Percentiles rank a stretch among this genome's conserved stretches.
Evolutionary conservation across 805 yeast genomes (phyloP).

Genomic region (Metschnikowia drakensbergensis): DNA sequence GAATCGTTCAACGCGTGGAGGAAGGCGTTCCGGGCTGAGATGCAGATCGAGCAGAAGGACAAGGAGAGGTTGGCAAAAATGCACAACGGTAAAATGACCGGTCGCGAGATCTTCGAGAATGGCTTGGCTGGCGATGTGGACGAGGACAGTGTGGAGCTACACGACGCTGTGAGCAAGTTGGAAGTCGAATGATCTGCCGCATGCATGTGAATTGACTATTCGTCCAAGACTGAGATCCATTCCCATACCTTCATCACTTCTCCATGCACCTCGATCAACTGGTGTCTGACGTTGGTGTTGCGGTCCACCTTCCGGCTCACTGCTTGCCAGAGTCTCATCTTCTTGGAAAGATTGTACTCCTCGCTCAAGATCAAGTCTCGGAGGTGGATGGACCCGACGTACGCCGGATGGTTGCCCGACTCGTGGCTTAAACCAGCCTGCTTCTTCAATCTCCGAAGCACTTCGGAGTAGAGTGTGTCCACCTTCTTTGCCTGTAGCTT

Average conservation of each 20-base stretch:
- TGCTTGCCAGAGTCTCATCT: slow-evolving; percentile 52
- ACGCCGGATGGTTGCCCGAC: slow-evolving; percentile 34
- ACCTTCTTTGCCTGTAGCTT: slow-evolving; percentile 40
- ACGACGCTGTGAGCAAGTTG: slow-evolving; percentile 18
- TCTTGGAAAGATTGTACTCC: slow-evolving; percentile 33
- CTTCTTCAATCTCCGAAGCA: slow-evolving; percentile 47
- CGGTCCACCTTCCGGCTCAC: slow-evolving; percentile 56
- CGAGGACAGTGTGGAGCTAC: slow-evolving; percentile 22
- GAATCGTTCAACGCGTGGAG: slow-evolving; percentile 80
- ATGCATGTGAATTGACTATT: background rate
- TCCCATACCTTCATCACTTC: slow-evolving; percentile 87
- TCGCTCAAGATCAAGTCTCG: slow-evolving; percentile 57
- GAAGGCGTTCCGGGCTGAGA: slow-evolving; percentile 60
- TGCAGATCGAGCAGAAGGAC: slow-evolving; percentile 62
- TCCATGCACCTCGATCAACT: slow-evolving; percentile 72
- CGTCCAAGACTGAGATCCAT: slow-evolving; percentile 48
- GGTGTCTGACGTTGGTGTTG: slow-evolving; percentile 60
- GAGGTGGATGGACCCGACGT: slow-evolving; percentile 66
- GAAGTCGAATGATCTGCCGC: slow-evolving; percentile 8
- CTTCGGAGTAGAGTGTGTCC: slow-evolving; percentile 44
- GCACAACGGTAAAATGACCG: slow-evolving; percentile 77
- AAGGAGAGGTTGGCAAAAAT: slow-evolving; percentile 48
- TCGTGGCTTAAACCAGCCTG: slow-evolving; percentile 37
- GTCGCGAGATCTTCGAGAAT: slow-evolving; percentile 82
- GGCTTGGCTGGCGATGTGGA: slow-evolving; percentile 78